A percentile compares a stretch with the other conserved stretches of the same genome.
phyloP scores from a whole-genome alignment of 768 basidiomycete species.

The Jaapia argillacea region DNA sequence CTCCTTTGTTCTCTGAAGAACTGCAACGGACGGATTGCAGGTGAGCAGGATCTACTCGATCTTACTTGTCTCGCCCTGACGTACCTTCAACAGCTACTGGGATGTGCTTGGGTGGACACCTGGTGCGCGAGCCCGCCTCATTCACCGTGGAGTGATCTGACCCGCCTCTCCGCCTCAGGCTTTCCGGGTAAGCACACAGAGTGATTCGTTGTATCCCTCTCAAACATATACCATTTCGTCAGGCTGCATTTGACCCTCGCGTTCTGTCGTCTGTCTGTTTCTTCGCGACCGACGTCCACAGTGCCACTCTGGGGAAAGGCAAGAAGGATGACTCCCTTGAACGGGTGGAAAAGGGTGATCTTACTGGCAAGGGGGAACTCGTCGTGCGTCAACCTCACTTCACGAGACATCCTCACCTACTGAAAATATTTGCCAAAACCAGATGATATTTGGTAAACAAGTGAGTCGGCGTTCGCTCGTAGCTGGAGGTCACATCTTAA shows the following conservation, averaged over 20 bases:
- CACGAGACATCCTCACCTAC: neutral
- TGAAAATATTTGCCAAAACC: neutral
- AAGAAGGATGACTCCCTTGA: slow-evolving; percentile 75
- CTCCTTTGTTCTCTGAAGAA: slow-evolving; percentile 61
- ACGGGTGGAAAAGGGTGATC: slow-evolving; percentile 63
- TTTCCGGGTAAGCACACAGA: slow-evolving; percentile 33
- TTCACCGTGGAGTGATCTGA: too few species aligned
- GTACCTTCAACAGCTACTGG: slow-evolving; percentile 57
- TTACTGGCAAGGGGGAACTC: slow-evolving; percentile 74
- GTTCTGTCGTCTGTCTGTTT: slow-evolving; percentile 84
- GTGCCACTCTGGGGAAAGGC: slow-evolving; percentile 77
- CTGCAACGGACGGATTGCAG: slow-evolving; percentile 88
- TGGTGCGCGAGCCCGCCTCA: slow-evolving; percentile 45
- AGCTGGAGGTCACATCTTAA: neutral
- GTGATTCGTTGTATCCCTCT: too few species aligned
- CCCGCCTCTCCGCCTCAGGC: slow-evolving; percentile 22
- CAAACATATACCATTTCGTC: too few species aligned
- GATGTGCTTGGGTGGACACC: slow-evolving; percentile 85
- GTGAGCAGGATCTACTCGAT: slow-evolving; percentile 27
- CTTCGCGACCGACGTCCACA: slow-evolving; percentile 92
- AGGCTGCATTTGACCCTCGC: slow-evolving; percentile 86
- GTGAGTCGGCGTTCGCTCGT: too few species aligned
- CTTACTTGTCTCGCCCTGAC: slow-evolving; percentile 9
- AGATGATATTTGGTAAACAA: slow-evolving; percentile 97
- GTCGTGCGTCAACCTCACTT: slow-evolving; percentile 44